A percentile compares a stretch with the other conserved stretches of the same genome.
phyloP scores from a whole-genome alignment of 2,329 filamentous ascomycete genomes.

The Fusarium nanum region DNA sequence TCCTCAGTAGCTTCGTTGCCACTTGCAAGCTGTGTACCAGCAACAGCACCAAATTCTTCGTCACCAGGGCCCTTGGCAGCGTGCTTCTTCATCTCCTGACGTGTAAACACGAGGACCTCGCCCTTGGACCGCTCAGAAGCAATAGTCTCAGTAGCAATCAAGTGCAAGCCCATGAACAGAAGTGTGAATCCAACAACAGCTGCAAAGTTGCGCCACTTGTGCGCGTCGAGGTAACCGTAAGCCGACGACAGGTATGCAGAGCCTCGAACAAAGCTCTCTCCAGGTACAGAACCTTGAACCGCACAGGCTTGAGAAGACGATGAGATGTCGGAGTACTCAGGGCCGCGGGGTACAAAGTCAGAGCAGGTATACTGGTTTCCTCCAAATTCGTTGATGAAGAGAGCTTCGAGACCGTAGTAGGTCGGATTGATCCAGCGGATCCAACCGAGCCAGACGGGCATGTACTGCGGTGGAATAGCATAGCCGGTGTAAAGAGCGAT shows the following conservation, averaged over 20 bases:
- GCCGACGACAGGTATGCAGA: slow-evolving; percentile 25
- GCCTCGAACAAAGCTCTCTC: slow-evolving; percentile 33
- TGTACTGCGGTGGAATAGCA: slow-evolving; percentile 58
- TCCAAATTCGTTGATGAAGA: slow-evolving; percentile 73
- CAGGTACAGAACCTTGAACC: slow-evolving; percentile 21
- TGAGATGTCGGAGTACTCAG: slow-evolving; percentile 22
- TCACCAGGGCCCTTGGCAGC: slow-evolving; percentile 62
- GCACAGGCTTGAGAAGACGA: slow-evolving; percentile 20
- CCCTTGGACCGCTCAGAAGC: slow-evolving; percentile 41
- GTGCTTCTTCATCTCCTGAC: slow-evolving; percentile 37
- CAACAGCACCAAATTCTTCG: slow-evolving; percentile 9
- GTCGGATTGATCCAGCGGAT: slow-evolving; percentile 73
- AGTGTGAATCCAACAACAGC: slow-evolving; percentile 39
- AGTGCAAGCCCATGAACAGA: slow-evolving; percentile 35
- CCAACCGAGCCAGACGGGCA: slow-evolving; percentile 65
- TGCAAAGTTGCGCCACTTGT: slow-evolving; percentile 40
- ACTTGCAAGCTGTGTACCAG: slow-evolving; percentile 59
- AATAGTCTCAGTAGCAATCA: slow-evolving; percentile 35
- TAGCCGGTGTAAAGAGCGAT: slow-evolving; percentile 66
- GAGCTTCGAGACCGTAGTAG: slow-evolving; percentile 71
- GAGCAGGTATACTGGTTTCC: slow-evolving; percentile 61
- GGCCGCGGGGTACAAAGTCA: slow-evolving; percentile 48
- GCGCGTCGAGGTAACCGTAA: slow-evolving; percentile 30
- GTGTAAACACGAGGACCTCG: slow-evolving; percentile 40
- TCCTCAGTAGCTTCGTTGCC: slow-evolving; percentile 61